These are phyloP conservation scores for Geoglossum cookeanum DNA, from an alignment of 2,329 filamentous ascomycete species.

Conservation along the genomic window DNA sequence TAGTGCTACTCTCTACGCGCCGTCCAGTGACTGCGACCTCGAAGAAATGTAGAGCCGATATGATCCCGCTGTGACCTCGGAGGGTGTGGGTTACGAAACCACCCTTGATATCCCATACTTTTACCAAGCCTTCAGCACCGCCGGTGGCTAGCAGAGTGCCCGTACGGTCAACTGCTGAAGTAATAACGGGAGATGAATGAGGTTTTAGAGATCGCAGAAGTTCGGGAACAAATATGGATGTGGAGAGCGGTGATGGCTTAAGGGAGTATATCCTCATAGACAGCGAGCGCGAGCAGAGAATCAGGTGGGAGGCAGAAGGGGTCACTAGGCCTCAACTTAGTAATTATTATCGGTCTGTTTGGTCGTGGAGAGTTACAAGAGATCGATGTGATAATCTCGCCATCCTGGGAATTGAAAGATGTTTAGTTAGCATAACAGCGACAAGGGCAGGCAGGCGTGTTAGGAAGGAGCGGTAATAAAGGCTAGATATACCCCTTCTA, in stretches of 20 bases:
- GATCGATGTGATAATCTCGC: constrained; percentile 57
- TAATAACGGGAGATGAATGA: constrained; percentile 75
- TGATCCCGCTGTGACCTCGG: constrained; percentile 74
- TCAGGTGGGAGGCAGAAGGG: constrained; percentile 68
- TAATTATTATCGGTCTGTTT: not conserved
- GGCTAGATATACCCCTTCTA: constrained; percentile 58
- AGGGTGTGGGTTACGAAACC: constrained; percentile 93
- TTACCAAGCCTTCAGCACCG: constrained; percentile 80
- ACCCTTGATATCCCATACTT: constrained; percentile 85
- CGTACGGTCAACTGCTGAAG: constrained; percentile 66
- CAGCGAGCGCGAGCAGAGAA: constrained; percentile 84
- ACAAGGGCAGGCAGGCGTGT: constrained; percentile 5
- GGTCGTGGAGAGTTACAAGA: constrained; percentile 28
- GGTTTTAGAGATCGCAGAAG: constrained; percentile 71
- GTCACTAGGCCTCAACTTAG: constrained; percentile 41
- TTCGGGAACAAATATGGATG: constrained; percentile 40
- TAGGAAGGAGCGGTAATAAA: constrained; percentile 6
- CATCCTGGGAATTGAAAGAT: constrained; percentile 22
- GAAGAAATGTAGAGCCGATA: constrained; percentile 86
- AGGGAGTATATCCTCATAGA: constrained; percentile 85
- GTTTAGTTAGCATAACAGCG: constrained; percentile 16
- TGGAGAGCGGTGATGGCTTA: constrained; percentile 33
- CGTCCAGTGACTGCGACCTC: constrained; percentile 35
- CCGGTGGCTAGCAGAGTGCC: constrained; percentile 84
- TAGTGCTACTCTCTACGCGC: constrained; percentile 8